A percentile compares a stretch with the other conserved stretches of the same genome.
phyloP scores from a whole-genome alignment of 805 yeast genomes.

The Candida insectorum region DNA sequence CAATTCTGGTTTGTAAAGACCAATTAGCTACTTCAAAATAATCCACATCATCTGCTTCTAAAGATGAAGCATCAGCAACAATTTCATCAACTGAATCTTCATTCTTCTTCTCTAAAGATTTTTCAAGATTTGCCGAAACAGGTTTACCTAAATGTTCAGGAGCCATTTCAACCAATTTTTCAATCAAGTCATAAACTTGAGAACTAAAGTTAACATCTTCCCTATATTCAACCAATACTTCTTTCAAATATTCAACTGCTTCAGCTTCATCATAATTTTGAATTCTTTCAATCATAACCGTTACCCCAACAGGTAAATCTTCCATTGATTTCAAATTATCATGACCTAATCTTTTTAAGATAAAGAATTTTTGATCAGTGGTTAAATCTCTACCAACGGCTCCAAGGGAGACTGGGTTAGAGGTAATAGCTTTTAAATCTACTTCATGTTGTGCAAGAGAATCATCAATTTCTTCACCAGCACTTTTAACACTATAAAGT shows the following conservation, averaged over 20 bases:
- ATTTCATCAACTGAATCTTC: slow-evolving; percentile 4
- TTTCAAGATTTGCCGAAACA: slow-evolving; percentile 2
- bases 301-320: slow-evolving; percentile 27
- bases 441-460: slow-evolving; percentile 7
- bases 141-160: not conserved
- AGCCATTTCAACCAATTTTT: slow-evolving; percentile 13
- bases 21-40: slow-evolving; percentile 20
- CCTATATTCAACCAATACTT: slow-evolving; percentile 23
- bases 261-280: slow-evolving; percentile 17
- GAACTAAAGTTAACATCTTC: slow-evolving; percentile 34
- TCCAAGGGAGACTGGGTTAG: slow-evolving; percentile 20
- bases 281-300: slow-evolving; percentile 29
- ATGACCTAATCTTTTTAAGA: slow-evolving; percentile 24
- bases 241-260: slow-evolving; percentile 25
- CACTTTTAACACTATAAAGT: slow-evolving; percentile 8
- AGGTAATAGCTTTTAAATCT: slow-evolving; percentile 18
- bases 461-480: slow-evolving; percentile 1
- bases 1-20: slow-evolving; percentile 33
- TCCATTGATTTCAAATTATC: slow-evolving; percentile 24
- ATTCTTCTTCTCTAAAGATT: slow-evolving; percentile 4
- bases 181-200: slow-evolving; percentile 23
- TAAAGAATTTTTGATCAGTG: slow-evolving; percentile 23
- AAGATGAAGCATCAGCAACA: slow-evolving; percentile 5
- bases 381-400: slow-evolving; percentile 22
- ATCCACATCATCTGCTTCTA: slow-evolving; percentile 28